These are phyloP conservation scores for Monascus purpureus DNA, from an alignment of 495 filamentous ascomycete genomes.

Conservation along the genomic window DNA sequence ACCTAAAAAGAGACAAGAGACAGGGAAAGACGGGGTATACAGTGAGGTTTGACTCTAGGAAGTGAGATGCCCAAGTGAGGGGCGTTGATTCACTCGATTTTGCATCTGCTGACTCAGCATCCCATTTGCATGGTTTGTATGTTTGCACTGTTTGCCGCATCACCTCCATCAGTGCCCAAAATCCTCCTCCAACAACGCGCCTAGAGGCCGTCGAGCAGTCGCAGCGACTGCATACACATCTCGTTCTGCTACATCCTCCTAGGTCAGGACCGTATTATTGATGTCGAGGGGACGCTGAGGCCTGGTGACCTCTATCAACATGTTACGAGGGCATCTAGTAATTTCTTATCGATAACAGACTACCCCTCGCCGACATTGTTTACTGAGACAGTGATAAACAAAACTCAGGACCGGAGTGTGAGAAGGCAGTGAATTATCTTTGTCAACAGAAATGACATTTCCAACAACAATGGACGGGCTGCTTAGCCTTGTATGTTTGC, in stretches of 20 bases:
- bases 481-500: neutral
- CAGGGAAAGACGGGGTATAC: conserved; percentile 8
- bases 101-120: conserved; percentile 30
- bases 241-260: no score
- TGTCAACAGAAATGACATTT: neutral
- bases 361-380: conserved; percentile 3
- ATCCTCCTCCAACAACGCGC: no score
- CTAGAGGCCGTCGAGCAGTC: no score
- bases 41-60: conserved; percentile 12
- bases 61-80: conserved; percentile 7
- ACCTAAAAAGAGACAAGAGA: conserved; percentile 4
- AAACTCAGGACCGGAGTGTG: no score
- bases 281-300: no score
- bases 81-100: conserved; percentile 15
- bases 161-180: no score
- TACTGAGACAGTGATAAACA: conserved; percentile 26
- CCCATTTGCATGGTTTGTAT: conserved; percentile 4
- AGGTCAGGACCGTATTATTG: no score
- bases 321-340: no score
- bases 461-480: neutral
- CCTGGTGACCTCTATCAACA: no score
- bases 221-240: no score
- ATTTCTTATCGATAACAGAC: neutral
- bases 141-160: conserved; percentile 3
- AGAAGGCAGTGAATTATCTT: no score